phyloP scores from a whole-genome alignment of 148 eudicot genomes.

The Agrostemma githago region DNA sequence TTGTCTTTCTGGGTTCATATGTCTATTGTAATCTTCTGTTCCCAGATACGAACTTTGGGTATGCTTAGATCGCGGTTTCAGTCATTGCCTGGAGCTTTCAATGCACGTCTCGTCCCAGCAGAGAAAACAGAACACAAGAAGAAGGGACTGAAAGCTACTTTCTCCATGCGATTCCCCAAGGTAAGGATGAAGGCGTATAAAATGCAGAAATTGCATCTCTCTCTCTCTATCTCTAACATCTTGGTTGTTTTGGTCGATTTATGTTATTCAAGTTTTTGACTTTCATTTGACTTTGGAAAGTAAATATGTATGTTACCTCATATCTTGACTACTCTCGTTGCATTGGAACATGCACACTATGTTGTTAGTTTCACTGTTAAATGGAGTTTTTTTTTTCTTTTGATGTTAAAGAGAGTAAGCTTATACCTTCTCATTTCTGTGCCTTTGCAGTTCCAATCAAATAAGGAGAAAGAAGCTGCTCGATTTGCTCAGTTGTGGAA shows the following conservation, averaged over 20 bases:
- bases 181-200: conserved; percentile 26
- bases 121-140: conserved; percentile 77
- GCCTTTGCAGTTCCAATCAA: conserved; percentile 53
- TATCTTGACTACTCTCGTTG: not conserved
- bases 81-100: conserved; percentile 91
- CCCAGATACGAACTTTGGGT: conserved; percentile 88
- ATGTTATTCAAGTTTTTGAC: not conserved
- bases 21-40: conserved; percentile 7
- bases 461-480: conserved; percentile 78
- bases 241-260: not conserved
- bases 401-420: not conserved
- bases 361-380: not conserved
- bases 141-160: conserved; percentile 89
- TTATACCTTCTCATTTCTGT: not conserved
- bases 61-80: conserved; percentile 93
- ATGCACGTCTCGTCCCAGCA: conserved; percentile 73
- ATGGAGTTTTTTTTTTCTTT: not conserved
- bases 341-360: not conserved
- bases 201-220: not conserved
- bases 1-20: not conserved
- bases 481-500: conserved; percentile 99
- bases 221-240: no score
- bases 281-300: not conserved
- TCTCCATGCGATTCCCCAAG: conserved; percentile 61
- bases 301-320: not conserved